These are phyloP conservation scores for Ogataea paradorogensis DNA, from an alignment of 805 yeast genomes.

Conservation along the genomic window DNA sequence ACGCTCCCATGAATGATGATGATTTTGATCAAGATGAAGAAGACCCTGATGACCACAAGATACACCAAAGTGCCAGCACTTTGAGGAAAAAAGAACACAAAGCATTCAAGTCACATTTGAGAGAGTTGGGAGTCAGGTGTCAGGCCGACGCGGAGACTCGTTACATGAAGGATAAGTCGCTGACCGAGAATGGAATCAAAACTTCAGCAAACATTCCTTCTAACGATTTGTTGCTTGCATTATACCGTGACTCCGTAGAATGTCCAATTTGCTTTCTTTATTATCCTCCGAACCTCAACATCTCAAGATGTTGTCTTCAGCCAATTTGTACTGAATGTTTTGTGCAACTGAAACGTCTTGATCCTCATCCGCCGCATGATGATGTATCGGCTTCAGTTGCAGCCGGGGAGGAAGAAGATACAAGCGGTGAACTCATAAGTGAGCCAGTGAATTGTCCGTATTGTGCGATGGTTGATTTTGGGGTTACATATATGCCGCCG, in stretches of 20 bases:
- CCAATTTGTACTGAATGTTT: conserved; percentile 96
- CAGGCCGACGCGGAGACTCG: conserved; percentile 36
- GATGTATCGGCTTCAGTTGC: conserved; percentile 31
- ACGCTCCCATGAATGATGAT: conserved; percentile 46
- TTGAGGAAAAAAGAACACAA: conserved; percentile 50
- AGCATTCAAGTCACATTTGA: conserved; percentile 38
- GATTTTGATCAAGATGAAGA: conserved; percentile 51
- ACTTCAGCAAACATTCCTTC: conserved; percentile 36
- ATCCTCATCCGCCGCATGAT: conserved; percentile 92
- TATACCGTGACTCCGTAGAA: conserved; percentile 71
- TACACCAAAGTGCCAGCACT: conserved; percentile 46
- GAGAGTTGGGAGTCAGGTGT: conserved; percentile 36
- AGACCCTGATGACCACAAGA: conserved; percentile 60
- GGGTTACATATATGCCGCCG: conserved; percentile 76
- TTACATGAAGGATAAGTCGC: conserved; percentile 31
- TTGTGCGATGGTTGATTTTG: conserved; percentile 85
- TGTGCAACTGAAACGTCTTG: conserved; percentile 88
- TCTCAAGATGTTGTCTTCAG: conserved; percentile 85
- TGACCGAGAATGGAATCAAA: conserved; percentile 26
- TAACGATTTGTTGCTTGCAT: conserved; percentile 46
- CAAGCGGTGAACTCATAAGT: conserved; percentile 67
- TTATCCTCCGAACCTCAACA: conserved; percentile 75
- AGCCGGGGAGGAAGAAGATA: conserved; percentile 27
- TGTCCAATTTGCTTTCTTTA: conserved; percentile 94
- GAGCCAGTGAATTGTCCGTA: conserved; percentile 93